Percentiles rank a stretch among this genome's conserved stretches.
Conservation (phyloP, 257 asterid genomes). For the Solanum appendiculatum region DNA sequence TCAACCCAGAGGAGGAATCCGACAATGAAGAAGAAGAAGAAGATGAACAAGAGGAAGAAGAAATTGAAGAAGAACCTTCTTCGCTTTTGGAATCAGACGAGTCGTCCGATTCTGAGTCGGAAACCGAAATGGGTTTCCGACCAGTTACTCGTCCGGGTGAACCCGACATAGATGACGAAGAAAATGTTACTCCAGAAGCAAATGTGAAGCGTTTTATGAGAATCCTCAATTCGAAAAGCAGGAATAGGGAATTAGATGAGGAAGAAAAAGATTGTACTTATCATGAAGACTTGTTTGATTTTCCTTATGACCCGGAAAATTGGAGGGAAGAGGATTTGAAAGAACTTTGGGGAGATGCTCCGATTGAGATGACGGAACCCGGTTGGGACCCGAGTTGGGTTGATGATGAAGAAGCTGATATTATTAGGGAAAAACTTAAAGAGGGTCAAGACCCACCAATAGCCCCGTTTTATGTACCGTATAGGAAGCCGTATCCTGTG, state of each 20-base stretch:
- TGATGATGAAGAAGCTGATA: slow-evolving; percentile 54
- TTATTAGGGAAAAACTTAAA: slow-evolving; percentile 25
- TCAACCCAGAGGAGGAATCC: slow-evolving; percentile 5
- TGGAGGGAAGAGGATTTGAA: slow-evolving; percentile 90
- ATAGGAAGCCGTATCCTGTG: slow-evolving; percentile 69
- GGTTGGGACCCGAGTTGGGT: slow-evolving; percentile 87
- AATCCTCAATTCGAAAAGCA: slow-evolving; percentile 35
- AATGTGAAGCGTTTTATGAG: slow-evolving; percentile 28
- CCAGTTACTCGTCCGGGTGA: slow-evolving; percentile 7
- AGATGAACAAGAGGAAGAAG: neutral
- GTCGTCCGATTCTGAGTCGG: neutral
- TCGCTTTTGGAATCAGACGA: neutral
- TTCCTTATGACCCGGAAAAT: slow-evolving; percentile 72
- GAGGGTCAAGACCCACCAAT: slow-evolving; percentile 75
- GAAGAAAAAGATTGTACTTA: slow-evolving; percentile 18
- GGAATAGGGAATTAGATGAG: slow-evolving; percentile 22
- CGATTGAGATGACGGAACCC: slow-evolving; percentile 49
- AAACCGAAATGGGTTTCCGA: slow-evolving; percentile 19
- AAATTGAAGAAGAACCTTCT: neutral
- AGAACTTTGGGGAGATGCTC: slow-evolving; percentile 96
- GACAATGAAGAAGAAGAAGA: neutral
- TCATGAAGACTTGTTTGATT: slow-evolving; percentile 52
- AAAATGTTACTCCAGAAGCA: slow-evolving; percentile 33
- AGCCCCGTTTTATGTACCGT: slow-evolving; percentile 90
- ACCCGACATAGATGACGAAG: slow-evolving; percentile 18